These are phyloP conservation scores for Dothidotthia symphoricarpi DNA, from an alignment of 2,329 filamentous ascomycete species.

Conservation along the genomic window DNA sequence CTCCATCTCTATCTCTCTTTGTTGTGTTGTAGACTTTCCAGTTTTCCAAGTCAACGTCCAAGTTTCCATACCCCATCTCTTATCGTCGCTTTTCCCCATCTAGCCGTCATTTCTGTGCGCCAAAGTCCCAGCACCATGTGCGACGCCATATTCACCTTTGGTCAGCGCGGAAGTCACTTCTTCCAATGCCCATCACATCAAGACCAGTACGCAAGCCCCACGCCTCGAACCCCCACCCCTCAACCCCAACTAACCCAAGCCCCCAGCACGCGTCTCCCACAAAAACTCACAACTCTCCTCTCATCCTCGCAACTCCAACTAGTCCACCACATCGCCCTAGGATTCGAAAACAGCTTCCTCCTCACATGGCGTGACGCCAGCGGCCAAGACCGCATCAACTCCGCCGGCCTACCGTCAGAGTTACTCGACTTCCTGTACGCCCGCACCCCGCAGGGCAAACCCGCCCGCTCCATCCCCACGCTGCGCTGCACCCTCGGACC, in stretches of 20 bases:
- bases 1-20: no score
- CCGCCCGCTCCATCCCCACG: slow-evolving; percentile 22
- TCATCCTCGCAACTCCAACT: slow-evolving; percentile 21
- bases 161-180: slow-evolving; percentile 37
- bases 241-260: not conserved
- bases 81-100: no score
- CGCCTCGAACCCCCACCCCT: no score
- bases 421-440: slow-evolving; percentile 28
- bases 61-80: no score
- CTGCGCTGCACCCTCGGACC: slow-evolving; percentile 34
- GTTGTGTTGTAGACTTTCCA: no score
- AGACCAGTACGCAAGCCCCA: slow-evolving; percentile 24
- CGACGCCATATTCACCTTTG: slow-evolving; percentile 35
- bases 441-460: slow-evolving; percentile 8
- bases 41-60: no score
- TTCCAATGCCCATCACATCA: slow-evolving; percentile 31
- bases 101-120: no score
- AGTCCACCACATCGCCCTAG: slow-evolving; percentile 34
- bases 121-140: slow-evolving; percentile 21
- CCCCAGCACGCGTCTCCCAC: slow-evolving; percentile 27
- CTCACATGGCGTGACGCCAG: slow-evolving; percentile 32
- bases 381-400: slow-evolving; percentile 28
- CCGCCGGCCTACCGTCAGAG: slow-evolving; percentile 24
- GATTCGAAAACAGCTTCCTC: slow-evolving; percentile 36
- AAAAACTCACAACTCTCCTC: slow-evolving; percentile 27